Base-by-base conservation (phyloP, 208 protist genomes). In the Kentomonas sorsogonicus region DNA sequence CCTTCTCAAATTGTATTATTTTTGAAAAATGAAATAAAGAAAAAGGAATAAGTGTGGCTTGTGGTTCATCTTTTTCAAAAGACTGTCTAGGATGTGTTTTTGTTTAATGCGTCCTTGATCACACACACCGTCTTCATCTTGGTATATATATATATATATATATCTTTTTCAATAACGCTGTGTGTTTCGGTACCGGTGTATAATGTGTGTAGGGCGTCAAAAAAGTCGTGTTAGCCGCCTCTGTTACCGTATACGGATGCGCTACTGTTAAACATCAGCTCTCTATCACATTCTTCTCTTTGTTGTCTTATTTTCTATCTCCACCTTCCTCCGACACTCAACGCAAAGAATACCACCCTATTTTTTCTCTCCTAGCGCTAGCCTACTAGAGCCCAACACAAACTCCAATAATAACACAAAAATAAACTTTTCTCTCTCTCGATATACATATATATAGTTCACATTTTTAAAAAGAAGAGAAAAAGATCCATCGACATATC, bases 61-160 rank as follows among this genome's bases (percentile, higher is more conserved):
- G n/a, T n/a, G n/a, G n/a, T n/a, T n/a, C n/a, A n/a, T n/a, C n/a
- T n/a, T n/a, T n/a, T n/a, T n/a, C n/a, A n/a, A n/a, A n/a, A n/a
- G n/a, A n/a, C n/a, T n/a, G n/a, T n/a, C n/a, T n/a, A n/a, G n/a
- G n/a, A n/a, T n/a, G n/a, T n/a, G n/a, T n/a, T n/a, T n/a, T n/a
- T n/a, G n/a, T n/a, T n/a, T n/a, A n/a, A n/a, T n/a, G n/a, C n/a
- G n/a, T n/a, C n/a, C n/a, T n/a, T n/a, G n/a, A n/a, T n/a, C n/a
- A n/a, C n/a, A n/a, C 11, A 38, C 33, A 38, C 33, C 5, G 33
- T 38, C 7, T 15, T 22, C 20, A 45, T 25, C 20, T 45, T 22
- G 11, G 18, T 41, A 41, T 41, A n/a, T 41, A 41, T 41, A 41
- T 41, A 41, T 41, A n/a, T n/a, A 41, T 41, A 41, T 41, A 41